Evolutionary conservation across 768 basidiomycete species (phyloP).

Genomic region (Candolleomyces efflorescens): DNA sequence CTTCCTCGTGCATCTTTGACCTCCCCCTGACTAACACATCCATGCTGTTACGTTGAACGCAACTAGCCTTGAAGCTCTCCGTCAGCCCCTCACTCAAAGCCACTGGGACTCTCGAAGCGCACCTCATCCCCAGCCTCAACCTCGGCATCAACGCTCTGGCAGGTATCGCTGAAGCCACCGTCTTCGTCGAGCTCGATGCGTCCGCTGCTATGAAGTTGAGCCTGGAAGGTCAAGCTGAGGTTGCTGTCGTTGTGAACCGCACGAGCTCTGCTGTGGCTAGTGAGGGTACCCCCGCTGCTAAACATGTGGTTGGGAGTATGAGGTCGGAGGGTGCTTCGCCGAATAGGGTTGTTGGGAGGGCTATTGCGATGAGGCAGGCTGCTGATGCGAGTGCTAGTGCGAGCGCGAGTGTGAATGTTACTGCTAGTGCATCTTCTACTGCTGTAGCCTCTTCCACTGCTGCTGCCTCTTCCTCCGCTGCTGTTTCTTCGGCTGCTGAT

Average conservation of each 20-base stretch:
- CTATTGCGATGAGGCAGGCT: not conserved
- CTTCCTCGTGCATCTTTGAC: constrained; percentile 7
- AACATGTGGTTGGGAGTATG: not conserved
- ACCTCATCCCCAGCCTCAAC: constrained; percentile 45
- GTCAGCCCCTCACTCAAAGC: constrained; percentile 35
- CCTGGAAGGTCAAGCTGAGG: constrained; percentile 16
- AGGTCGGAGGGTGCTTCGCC: not conserved
- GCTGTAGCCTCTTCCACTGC: too few species aligned
- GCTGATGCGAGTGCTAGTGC: not conserved
- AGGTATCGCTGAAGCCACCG: constrained; percentile 27
- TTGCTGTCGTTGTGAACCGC: not conserved
- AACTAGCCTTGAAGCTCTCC: constrained; percentile 39
- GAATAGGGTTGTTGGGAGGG: not conserved
- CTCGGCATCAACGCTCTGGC: constrained; percentile 41
- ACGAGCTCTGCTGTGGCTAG: too few species aligned
- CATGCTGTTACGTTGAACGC: not conserved
- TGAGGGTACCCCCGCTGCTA: not conserved
- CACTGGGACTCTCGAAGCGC: constrained; percentile 38
- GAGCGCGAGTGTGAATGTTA: too few species aligned
- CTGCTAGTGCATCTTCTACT: too few species aligned
- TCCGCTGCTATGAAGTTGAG: constrained; percentile 26
- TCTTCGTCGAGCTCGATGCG: constrained; percentile 41
- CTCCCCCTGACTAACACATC: not conserved
- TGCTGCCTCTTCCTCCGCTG: too few species aligned
- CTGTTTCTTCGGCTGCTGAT: too few species aligned